Base-by-base conservation (phyloP, 2,329 filamentous ascomycete genomes). In the Karstenula rhodostoma region DNA sequence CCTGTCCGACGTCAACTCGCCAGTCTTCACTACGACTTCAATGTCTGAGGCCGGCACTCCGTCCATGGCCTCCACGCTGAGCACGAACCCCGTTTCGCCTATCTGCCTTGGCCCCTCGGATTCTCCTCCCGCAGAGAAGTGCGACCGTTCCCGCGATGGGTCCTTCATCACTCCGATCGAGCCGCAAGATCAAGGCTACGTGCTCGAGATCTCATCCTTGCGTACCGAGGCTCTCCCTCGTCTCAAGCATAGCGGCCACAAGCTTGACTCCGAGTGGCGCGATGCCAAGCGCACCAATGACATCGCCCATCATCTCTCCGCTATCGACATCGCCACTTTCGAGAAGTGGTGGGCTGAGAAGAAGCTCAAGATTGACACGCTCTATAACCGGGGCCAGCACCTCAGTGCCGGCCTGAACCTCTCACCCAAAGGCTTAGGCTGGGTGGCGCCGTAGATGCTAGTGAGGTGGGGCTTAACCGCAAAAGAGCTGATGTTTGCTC, bases 171-270 rank as follows among this genome's bases (percentile, higher is more conserved):
- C 67, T 12, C 76, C 76, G 8, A 68, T 73, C 19, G 70, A 78
- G 57, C 72, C 74, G n/a, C 69, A 72, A 57, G 68, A 73, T 42
- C 67, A 71, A 44, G 74, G 76, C 60, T 76, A 74, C 48, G 65
- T 65, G n/a, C 68, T 69, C 3, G 75, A 78, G 67, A 67, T 79
- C 37, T 75, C 74, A 19, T 74, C 80, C 49, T 64, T 82, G 42
- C 77, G 77, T 59, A 73, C 73, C 35, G 74, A 77, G 57, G 72
- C 76, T n/a, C 67, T 82, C 33, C 74, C 78, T 3, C 79, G 80
- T 55, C 77, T 84, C 57, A 78, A 78, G 35, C 81, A 82, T 59
- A 61, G 70, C 42, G 65, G 66, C 23, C 73, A 69, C 66, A 71
- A 75, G 49, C 72, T 79, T 22, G 74, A 77, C 47, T 67, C 61